Conservation (phyloP, 2,329 filamentous ascomycete genomes). For the Xylariaceae sp. region DNA sequence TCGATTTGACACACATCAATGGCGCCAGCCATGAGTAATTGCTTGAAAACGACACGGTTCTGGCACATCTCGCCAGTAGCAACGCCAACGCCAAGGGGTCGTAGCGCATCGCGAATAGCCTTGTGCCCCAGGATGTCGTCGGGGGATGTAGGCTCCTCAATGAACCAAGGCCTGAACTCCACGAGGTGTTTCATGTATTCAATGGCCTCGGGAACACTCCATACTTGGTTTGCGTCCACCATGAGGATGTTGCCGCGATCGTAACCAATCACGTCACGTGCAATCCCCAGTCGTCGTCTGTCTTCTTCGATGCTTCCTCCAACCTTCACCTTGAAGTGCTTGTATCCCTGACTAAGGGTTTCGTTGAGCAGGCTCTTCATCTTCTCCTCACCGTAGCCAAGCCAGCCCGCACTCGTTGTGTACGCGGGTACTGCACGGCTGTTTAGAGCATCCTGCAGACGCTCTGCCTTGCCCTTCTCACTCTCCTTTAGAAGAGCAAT, state of each 20-base stretch:
- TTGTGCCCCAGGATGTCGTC: slow-evolving; percentile 88
- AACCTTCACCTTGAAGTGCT: slow-evolving; percentile 88
- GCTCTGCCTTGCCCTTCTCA: slow-evolving; percentile 62
- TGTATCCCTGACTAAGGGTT: slow-evolving; percentile 71
- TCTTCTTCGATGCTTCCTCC: slow-evolving; percentile 69
- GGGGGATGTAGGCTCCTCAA: slow-evolving; percentile 87
- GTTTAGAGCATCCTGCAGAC: slow-evolving; percentile 67
- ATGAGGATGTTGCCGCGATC: slow-evolving; percentile 81
- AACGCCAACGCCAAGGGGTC: slow-evolving; percentile 70
- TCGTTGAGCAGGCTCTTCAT: slow-evolving; percentile 70
- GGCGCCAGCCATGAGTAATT: slow-evolving; percentile 71
- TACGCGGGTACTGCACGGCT: slow-evolving; percentile 80
- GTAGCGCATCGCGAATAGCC: slow-evolving; percentile 73
- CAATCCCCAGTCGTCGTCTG: slow-evolving; percentile 63
- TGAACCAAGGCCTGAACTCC: slow-evolving; percentile 87
- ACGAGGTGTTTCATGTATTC: slow-evolving; percentile 77
- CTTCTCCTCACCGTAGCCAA: slow-evolving; percentile 86
- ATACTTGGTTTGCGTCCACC: slow-evolving; percentile 91
- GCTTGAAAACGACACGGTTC: slow-evolving; percentile 92
- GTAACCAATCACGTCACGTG: slow-evolving; percentile 73
- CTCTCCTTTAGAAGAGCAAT: slow-evolving; percentile 62
- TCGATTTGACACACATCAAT: slow-evolving; percentile 89
- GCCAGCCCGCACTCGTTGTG: slow-evolving; percentile 84
- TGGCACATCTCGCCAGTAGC: slow-evolving; percentile 95
- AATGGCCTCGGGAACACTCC: slow-evolving; percentile 86